phyloP scores from a whole-genome alignment of 192 early-diverging fungal species.

The Backusella mclennaniae region DNA sequence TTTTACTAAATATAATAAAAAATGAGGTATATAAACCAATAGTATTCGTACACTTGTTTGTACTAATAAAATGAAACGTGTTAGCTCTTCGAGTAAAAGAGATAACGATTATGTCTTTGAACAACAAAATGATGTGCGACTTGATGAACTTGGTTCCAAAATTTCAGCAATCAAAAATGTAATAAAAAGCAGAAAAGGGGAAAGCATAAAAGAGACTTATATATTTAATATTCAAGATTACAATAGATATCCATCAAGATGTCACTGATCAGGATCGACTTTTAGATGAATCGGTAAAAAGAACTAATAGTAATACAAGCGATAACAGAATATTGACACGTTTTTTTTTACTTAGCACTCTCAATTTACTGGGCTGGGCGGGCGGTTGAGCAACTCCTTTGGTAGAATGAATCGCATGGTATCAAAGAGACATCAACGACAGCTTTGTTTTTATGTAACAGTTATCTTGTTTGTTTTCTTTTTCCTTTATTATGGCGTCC shows the following conservation, averaged over 20 bases:
- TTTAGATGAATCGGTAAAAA: conserved; percentile 38
- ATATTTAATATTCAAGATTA: conserved; percentile 29
- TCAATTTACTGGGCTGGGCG: conserved; percentile 29
- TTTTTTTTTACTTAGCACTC: conserved; percentile 21
- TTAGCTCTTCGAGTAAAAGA: conserved; percentile 16
- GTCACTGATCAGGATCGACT: conserved; percentile 39
- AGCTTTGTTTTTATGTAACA: conserved; percentile 34
- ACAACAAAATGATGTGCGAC: conserved; percentile 53
- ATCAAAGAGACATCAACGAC: conserved; percentile 40
- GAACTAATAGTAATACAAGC: neutral
- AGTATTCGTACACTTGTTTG: neutral
- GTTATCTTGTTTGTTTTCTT: conserved; percentile 24
- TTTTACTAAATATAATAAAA: neutral
- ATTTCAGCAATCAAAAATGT: conserved; percentile 55
- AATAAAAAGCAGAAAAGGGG: neutral
- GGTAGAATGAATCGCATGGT: conserved; percentile 39
- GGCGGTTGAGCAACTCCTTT: conserved; percentile 24
- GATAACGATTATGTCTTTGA: conserved; percentile 38
- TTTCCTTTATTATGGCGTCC: conserved; percentile 31
- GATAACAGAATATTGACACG: neutral
- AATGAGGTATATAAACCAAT: conserved; percentile 2
- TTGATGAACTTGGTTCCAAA: conserved; percentile 53
- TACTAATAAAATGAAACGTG: neutral
- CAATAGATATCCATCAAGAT: conserved; percentile 47
- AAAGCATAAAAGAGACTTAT: neutral